phyloP scores from a whole-genome alignment of 2,329 filamentous ascomycete genomes.

The Aspergillus flavus region DNA sequence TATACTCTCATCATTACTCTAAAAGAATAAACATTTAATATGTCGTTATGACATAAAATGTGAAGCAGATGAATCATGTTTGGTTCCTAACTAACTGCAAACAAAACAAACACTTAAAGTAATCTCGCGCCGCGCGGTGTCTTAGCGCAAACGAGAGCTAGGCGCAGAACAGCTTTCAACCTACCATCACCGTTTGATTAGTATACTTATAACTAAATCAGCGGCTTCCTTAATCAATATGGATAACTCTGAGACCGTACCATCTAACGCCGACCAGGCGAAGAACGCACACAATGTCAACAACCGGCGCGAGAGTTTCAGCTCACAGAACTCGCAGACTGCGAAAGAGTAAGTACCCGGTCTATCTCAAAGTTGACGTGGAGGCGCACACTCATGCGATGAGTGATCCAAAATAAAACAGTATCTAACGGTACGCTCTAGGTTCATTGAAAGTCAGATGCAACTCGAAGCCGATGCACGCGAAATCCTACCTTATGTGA shows the following conservation, averaged over 20 bases:
- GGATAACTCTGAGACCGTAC: slow-evolving; percentile 24
- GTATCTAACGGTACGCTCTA: slow-evolving; percentile 35
- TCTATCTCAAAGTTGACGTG: background rate
- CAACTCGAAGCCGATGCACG: slow-evolving; percentile 92
- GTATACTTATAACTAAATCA: background rate
- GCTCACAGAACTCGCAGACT: slow-evolving; percentile 68
- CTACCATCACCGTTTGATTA: background rate
- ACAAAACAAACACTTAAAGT: slow-evolving; percentile 28
- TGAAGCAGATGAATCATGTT: background rate
- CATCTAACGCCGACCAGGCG: slow-evolving; percentile 14
- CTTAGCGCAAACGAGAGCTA: slow-evolving; percentile 1
- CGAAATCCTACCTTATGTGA: slow-evolving; percentile 88
- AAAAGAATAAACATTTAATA: background rate
- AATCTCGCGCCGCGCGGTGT: slow-evolving; percentile 17
- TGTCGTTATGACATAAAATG: background rate
- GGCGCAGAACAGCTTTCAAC: background rate
- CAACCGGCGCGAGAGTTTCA: slow-evolving; percentile 40
- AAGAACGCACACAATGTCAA: slow-evolving; percentile 15
- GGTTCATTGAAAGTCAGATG: slow-evolving; percentile 86
- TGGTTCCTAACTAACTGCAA: slow-evolving; percentile 20
- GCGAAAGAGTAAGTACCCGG: slow-evolving; percentile 63
- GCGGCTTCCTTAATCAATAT: slow-evolving; percentile 15
- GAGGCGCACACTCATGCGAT: background rate
- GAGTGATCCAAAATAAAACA: background rate
- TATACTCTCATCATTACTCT: background rate